Base-by-base conservation (phyloP, 2,329 filamentous ascomycete genomes). In the Colletotrichum tabaci region DNA sequence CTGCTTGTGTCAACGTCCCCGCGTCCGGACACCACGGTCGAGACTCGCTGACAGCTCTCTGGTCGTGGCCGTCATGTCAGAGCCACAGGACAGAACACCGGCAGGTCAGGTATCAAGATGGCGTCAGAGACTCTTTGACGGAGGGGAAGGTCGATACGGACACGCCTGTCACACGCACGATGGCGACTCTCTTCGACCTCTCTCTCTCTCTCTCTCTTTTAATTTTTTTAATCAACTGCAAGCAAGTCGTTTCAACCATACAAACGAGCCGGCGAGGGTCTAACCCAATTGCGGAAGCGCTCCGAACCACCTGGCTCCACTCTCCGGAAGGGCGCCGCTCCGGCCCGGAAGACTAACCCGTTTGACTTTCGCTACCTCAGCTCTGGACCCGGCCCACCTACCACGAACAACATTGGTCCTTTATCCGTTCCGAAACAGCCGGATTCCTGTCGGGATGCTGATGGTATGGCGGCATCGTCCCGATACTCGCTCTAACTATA, bases 91-190 rank as follows among this genome's bases (percentile, higher is more conserved):
- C 18, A 8, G 35, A 30, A 63, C 40, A 50, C 47, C n/a, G 64
- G 57, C 68, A 62, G 44, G 55, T 61, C 46, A 46, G 44, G 13
- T 50, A 50, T 50, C 58, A 46, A 8, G 58, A 61, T 61, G 58
- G 30, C 44, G 46, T 30, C 58, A 50, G 30, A 61, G 40, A 50
- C 49, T 50, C 13, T 61, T 50, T 26, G 46, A 16, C 13, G n/a
- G n/a, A 61, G n/a, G 9, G 42, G 35, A 10, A 3, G 10, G 10
- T 38, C 35, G 35, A 1, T 38, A 3, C 58, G 58, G 44, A 46
- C 40, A 35, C 26, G 56, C 6, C 40, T n/a, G 56, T 12, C 35
- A 21, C 30, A 10, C 30, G 46, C 49, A 13, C 35, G n/a, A 38
- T 18, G 6, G 30, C 18, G 12, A 56, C 23, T 53, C 3, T 38